phyloP scores from a whole-genome alignment of 2,329 filamentous ascomycete species.

The Aureobasidium uvarum region DNA sequence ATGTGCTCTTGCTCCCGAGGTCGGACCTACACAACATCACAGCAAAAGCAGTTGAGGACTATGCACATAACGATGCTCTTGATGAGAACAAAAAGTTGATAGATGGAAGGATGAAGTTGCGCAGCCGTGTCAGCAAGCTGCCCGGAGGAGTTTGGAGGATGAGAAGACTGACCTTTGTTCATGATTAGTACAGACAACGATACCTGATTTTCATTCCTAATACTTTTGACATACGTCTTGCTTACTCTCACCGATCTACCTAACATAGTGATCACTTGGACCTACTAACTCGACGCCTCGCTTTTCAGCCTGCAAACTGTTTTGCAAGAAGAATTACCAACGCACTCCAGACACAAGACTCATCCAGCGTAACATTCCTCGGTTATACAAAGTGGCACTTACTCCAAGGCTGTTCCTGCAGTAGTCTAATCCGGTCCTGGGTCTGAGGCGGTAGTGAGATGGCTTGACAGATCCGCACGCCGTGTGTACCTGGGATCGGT shows the following conservation, averaged over 20 bases:
- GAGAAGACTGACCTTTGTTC: constrained; percentile 24
- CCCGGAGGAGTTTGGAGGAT: constrained; percentile 11
- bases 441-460: not conserved
- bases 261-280: not conserved
- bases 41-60: not conserved
- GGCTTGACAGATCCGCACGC: constrained; percentile 22
- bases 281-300: not conserved
- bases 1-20: not conserved
- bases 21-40: not conserved
- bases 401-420: constrained; percentile 23
- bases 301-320: not conserved
- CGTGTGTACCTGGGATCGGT: constrained; percentile 13
- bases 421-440: constrained; percentile 18
- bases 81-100: constrained; percentile 23
- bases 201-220: constrained; percentile 23
- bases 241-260: not conserved
- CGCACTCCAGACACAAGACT: not conserved
- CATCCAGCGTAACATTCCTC: constrained; percentile 6
- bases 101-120: constrained; percentile 1
- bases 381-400: not conserved
- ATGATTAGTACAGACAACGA: constrained; percentile 24
- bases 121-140: constrained; percentile 23
- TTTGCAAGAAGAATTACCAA: not conserved
- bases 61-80: constrained; percentile 14
- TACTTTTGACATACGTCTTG: not conserved